Evolutionary conservation across 352 stramenopile genomes (phyloP).

Genomic region (Nothophytophthora sp.): DNA sequence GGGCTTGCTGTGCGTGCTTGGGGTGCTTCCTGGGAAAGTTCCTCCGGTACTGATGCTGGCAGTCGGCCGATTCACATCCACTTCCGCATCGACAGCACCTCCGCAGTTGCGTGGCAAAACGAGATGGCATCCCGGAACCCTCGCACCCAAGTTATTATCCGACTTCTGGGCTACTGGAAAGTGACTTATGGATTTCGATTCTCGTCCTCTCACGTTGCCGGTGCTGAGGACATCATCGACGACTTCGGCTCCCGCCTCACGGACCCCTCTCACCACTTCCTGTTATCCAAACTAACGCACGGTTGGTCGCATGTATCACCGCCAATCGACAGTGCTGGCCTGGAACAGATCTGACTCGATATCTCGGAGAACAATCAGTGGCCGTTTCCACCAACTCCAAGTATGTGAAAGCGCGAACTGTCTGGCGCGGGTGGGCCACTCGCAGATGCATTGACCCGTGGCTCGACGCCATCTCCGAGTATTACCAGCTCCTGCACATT

Average conservation of each 20-base stretch:
- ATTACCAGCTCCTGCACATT: neutral
- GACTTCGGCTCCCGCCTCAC: neutral
- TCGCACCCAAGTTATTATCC: slow-evolving; percentile 2
- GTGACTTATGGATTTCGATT: neutral
- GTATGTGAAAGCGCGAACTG: slow-evolving; percentile 1
- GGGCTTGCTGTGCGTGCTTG: slow-evolving; percentile 5
- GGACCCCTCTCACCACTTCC: too few species aligned
- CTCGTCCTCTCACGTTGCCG: slow-evolving; percentile 4
- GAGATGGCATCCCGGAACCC: slow-evolving; percentile 5
- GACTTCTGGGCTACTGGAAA: slow-evolving; percentile 2
- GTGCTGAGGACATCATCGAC: neutral
- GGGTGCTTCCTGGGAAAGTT: neutral
- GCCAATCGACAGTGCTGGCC: neutral
- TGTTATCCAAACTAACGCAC: neutral
- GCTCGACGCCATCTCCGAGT: neutral
- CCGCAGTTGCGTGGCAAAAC: slow-evolving; percentile 11
- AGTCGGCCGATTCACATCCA: slow-evolving; percentile 2
- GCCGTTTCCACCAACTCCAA: neutral
- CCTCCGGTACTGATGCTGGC: too few species aligned
- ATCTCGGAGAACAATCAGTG: slow-evolving; percentile 12
- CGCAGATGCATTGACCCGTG: neutral
- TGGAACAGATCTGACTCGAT: slow-evolving; percentile 6
- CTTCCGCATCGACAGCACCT: slow-evolving; percentile 26
- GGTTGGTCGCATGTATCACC: slow-evolving; percentile 4
- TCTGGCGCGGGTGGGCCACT: slow-evolving; percentile 2